Evolutionary conservation across 2,329 filamentous ascomycete species (phyloP), one percentile per base, ranked within the genome.

Genomic region (Penicillium freii): DNA sequence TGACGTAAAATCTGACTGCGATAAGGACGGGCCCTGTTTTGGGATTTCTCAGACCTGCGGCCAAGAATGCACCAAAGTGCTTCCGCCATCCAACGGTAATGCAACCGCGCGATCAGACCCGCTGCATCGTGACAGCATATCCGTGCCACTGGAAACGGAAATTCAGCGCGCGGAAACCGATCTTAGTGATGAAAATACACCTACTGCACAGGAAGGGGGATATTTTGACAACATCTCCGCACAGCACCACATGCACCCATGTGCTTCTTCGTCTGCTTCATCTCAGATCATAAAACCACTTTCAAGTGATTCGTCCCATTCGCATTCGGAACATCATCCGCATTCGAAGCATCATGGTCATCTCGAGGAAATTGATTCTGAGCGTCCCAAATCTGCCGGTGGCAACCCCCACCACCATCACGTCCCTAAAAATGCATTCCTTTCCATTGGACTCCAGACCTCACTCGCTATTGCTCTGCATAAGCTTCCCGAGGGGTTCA

Each of bases 401-500:
- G 65, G 64, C n/a, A 79, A 80, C 59, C 71, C 76, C 63, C 91
- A 97, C 69, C 93, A 99, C 69, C 93, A 99, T 74, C 94, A 99
- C 73, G 93, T 97, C 3, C 91, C 93, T 0, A 87, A 90, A 60
- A 97, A 97, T 69, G 91, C 91, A 6, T 99, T 97, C 73, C 81
- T 97, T 61, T 90, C 90, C 51, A 94, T 97, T 59, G 92, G 94
- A n/a, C 84, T 99, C 0, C 94, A 99, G 74, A 97, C 94, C 0
- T 93, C 91, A 17, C 87, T 97, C 50, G 94, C 94, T 6, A 97
- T 99, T 62, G 92, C 93, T 8, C 80, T 99, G 1, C 94, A 99
- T 79, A 99, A 99, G 73, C 88, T 97, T 36, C 94, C 94, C 1
- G 94, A 88, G 73, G 86, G 85, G 39, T 88, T 88, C 74, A 88